Base-by-base conservation (phyloP, 2,329 filamentous ascomycete genomes). In the Fusarium acutatum region DNA sequence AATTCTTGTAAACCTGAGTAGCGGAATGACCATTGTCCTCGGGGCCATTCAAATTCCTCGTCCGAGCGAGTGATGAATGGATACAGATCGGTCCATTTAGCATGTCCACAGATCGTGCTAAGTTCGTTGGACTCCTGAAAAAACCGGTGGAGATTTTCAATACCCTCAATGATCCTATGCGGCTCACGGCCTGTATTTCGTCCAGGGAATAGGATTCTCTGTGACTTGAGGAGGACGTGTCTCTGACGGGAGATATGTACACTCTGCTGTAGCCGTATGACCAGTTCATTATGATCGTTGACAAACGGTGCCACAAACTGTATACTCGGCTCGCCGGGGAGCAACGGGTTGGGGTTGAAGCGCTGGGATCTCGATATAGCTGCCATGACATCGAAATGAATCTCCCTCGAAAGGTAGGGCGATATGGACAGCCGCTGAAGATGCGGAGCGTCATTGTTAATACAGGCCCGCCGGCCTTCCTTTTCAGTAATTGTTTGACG, bases 271-370 rank as follows among this genome's bases (percentile, higher is more conserved):
- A n/a, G 7, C 3, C 34, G 13, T 26, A 30, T 22, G 11, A 22
- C 1, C 2, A 26, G 10, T 5, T 26, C 18, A 1, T 24, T 13
- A 3, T 41, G 11, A 6, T 22, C 6, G 24, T 24, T 22, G 11
- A 11, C 6, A 7, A 12, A 9, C 22, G 9, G 22, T 2, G 14
- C 7, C 3, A 38, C 30, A 26, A 40, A 32, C 22, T 14, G 6
- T 12, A 53, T 18, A 17, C 7, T 40, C 3, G 6, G 22, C 1
- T 35, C 1, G 17, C 17, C 15, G 0, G 8, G 6, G 7, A 24
- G 14, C 8, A 20, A 11, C 11, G 10, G 12, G 2, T 13, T 9
- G 4, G 3, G 14, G 3, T 1, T 5, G 6, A 22, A 15, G 22
- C 6, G 18, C 8, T n/a, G 13, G 2, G 14, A 60, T 26, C 46